Conservation (phyloP, 495 filamentous ascomycete genomes). For the Penicillium maclennaniae region DNA sequence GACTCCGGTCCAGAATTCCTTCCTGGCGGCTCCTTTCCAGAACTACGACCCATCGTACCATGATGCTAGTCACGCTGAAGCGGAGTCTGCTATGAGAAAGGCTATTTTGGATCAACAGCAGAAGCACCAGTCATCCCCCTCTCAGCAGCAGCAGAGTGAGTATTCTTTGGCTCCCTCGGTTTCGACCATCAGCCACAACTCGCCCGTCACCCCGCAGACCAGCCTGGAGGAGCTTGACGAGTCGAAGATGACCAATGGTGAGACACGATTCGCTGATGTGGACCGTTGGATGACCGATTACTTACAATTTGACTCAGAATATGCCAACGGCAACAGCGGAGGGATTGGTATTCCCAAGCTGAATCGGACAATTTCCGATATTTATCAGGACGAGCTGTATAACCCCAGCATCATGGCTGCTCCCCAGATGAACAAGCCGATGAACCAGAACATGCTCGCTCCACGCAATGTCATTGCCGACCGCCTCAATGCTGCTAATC, state of each 20-base stretch:
- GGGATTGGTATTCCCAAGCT: constrained; percentile 66
- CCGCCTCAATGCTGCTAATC: constrained; percentile 73
- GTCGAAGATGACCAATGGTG: constrained; percentile 48
- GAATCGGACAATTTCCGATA: constrained; percentile 79
- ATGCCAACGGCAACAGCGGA: constrained; percentile 26
- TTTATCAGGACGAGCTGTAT: constrained; percentile 82
- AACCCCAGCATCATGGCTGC: constrained; percentile 60
- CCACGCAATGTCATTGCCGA: constrained; percentile 65
- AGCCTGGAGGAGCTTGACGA: constrained; percentile 51
- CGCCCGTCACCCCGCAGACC: constrained; percentile 55
- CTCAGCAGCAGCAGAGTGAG: constrained; percentile 32
- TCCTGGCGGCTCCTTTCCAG: constrained; percentile 44
- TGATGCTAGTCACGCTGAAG: constrained; percentile 40
- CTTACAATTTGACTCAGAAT: constrained; percentile 55
- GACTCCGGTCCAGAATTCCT: constrained; percentile 43
- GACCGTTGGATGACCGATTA: constrained; percentile 57
- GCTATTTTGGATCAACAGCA: constrained; percentile 52
- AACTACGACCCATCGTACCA: constrained; percentile 41
- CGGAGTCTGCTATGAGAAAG: constrained; percentile 52
- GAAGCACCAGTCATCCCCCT: constrained; percentile 23
- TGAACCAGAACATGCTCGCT: constrained; percentile 44
- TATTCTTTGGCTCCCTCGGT: constrained; percentile 53
- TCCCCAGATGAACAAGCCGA: constrained; percentile 38
- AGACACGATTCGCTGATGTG: constrained; percentile 42
- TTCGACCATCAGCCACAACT: constrained; percentile 53